These are phyloP conservation scores for Elymus sibiricus DNA, from an alignment of 176 grass and related monocot genomes.

Conservation along the genomic window DNA sequence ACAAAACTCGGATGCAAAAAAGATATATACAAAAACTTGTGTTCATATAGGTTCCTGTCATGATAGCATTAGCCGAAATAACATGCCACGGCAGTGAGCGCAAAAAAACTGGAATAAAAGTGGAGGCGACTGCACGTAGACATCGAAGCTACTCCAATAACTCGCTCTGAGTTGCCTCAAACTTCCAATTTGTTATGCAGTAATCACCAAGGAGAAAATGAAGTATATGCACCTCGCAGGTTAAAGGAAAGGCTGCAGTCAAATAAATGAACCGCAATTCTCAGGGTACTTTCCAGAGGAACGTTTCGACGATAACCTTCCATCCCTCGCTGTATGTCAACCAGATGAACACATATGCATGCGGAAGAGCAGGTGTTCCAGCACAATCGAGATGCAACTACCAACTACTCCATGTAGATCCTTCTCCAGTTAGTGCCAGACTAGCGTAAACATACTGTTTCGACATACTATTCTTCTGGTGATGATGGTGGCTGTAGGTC, in stretches of 20 bases:
- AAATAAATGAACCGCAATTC: background rate
- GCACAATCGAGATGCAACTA: background rate
- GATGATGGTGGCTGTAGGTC: constrained; percentile 59
- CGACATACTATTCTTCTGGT: constrained; percentile 34
- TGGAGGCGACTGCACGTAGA: background rate
- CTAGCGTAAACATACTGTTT: background rate
- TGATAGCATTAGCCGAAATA: background rate
- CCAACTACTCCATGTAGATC: background rate
- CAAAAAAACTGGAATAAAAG: background rate
- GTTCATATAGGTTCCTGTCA: background rate
- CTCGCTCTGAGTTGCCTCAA: background rate
- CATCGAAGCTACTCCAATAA: background rate
- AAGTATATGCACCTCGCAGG: background rate
- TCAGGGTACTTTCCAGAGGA: background rate
- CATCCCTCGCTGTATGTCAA: background rate
- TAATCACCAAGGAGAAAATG: background rate
- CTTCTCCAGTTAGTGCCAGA: constrained; percentile 6
- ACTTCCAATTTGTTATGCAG: background rate
- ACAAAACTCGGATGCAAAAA: constrained; percentile 8
- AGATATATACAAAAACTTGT: constrained; percentile 8
- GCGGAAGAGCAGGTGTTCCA: background rate
- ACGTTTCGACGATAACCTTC: background rate
- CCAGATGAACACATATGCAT: background rate
- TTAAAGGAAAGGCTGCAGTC: background rate
- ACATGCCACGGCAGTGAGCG: background rate